These are phyloP conservation scores for Fusarium austroafricanum DNA, from an alignment of 2,329 filamentous ascomycete genomes.

Conservation along the genomic window DNA sequence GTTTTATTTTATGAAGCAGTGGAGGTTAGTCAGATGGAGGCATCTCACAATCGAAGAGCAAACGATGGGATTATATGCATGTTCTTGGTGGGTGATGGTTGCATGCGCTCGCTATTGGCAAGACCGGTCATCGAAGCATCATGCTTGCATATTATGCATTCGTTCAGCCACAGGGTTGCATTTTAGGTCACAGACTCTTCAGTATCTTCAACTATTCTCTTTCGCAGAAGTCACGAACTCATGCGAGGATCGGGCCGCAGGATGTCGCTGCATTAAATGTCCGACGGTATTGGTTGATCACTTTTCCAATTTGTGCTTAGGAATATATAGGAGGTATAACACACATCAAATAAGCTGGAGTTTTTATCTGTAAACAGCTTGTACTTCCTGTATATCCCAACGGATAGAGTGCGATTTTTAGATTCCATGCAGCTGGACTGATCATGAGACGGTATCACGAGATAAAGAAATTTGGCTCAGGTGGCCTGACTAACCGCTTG, in stretches of 20 bases:
- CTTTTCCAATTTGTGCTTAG: neutral
- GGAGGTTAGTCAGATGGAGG: neutral
- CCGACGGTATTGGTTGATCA: neutral
- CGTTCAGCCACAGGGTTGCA: neutral
- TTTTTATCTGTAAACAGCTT: neutral
- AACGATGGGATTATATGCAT: neutral
- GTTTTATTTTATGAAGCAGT: neutral
- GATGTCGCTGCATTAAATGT: neutral
- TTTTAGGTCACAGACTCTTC: neutral
- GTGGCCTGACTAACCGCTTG: neutral
- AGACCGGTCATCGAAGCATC: neutral
- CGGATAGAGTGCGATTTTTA: neutral
- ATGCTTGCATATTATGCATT: neutral
- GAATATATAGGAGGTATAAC: neutral
- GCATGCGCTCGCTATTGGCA: neutral
- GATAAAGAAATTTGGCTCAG: neutral
- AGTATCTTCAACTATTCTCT: neutral
- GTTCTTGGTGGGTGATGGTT: neutral
- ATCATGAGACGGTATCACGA: neutral
- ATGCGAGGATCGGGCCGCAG: neutral
- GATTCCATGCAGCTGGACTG: neutral
- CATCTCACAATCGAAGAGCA: neutral
- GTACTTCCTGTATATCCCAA: neutral
- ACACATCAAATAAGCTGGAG: neutral
- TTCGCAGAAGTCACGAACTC: neutral